Evolutionary conservation across 2,329 filamentous ascomycete genomes (phyloP).

Genomic region (Fusarium longipes): DNA sequence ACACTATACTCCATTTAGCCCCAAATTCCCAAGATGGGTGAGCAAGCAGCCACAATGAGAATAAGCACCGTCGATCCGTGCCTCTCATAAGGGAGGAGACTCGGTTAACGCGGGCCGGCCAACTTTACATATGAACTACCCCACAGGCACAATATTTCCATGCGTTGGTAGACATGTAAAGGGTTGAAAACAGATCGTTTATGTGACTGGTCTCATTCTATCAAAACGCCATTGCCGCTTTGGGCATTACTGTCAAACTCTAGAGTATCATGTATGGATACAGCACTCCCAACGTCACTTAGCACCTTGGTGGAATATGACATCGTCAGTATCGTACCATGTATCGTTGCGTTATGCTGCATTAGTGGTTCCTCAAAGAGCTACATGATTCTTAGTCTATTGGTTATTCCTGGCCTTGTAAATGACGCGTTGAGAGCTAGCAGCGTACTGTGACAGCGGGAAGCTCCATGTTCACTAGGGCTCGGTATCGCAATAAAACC

Average conservation of each 20-base stretch:
- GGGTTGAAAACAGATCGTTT: not conserved
- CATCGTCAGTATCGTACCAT: not conserved
- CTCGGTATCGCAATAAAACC: not conserved
- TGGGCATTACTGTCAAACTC: conserved; percentile 6
- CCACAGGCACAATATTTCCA: not conserved
- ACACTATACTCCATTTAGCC: not conserved
- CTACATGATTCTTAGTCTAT: not conserved
- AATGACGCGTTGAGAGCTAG: not conserved
- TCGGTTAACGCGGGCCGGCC: conserved; percentile 3
- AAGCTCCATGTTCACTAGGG: not conserved
- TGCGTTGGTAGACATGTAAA: not conserved
- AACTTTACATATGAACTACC: conserved; percentile 1
- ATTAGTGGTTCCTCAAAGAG: not conserved
- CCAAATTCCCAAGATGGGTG: too few species aligned
- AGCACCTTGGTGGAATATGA: too few species aligned
- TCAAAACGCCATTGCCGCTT: not conserved
- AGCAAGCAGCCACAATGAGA: not conserved
- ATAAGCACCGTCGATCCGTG: conserved; percentile 24
- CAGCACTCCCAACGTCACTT: not conserved
- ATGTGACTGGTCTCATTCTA: conserved; percentile 6
- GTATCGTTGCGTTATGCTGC: rapidly evolving
- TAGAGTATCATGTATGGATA: not conserved
- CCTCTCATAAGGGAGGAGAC: conserved; percentile 3
- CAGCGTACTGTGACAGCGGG: not conserved
- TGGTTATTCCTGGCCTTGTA: not conserved